Conservation (phyloP, 164 flowering plant species). For the Echeveria elegans region DNA sequence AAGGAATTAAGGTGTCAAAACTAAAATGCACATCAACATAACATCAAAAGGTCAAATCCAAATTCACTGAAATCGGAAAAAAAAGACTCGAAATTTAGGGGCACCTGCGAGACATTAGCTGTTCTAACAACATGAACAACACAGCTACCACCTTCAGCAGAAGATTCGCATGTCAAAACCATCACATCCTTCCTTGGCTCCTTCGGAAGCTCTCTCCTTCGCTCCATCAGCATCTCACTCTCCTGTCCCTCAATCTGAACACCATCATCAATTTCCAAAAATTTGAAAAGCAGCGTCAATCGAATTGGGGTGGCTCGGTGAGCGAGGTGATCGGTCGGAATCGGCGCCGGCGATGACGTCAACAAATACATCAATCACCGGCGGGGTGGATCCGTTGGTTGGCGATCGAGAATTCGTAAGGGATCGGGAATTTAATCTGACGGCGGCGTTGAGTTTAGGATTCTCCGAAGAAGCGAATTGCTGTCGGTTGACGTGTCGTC, state of each 20-base stretch:
- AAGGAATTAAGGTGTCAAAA: too few species aligned
- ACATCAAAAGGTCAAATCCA: not conserved
- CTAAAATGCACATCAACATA: too few species aligned
- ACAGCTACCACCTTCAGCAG: conserved; percentile 57
- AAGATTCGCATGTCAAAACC: conserved; percentile 53
- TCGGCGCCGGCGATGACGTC: not conserved
- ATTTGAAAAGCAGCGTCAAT: not conserved
- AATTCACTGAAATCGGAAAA: not conserved
- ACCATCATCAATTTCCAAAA: not conserved
- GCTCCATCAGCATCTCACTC: conserved; percentile 2
- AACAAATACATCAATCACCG: not conserved
- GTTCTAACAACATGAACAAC: conserved; percentile 80
- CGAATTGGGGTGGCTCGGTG: too few species aligned
- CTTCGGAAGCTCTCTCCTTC: conserved; percentile 34
- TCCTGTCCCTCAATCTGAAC: not conserved
- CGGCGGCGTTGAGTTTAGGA: not conserved
- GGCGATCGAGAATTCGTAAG: not conserved
- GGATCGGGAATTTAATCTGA: not conserved
- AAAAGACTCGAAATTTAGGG: not conserved
- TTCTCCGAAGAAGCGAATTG: not conserved
- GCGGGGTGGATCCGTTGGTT: not conserved
- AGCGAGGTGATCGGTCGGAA: not conserved
- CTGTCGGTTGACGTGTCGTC: not conserved
- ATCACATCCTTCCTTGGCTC: conserved; percentile 48
- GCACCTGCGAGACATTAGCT: conserved; percentile 86